These are phyloP conservation scores for Colletotrichum aenigma DNA, from an alignment of 2,329 filamentous ascomycete genomes.

Conservation along the genomic window DNA sequence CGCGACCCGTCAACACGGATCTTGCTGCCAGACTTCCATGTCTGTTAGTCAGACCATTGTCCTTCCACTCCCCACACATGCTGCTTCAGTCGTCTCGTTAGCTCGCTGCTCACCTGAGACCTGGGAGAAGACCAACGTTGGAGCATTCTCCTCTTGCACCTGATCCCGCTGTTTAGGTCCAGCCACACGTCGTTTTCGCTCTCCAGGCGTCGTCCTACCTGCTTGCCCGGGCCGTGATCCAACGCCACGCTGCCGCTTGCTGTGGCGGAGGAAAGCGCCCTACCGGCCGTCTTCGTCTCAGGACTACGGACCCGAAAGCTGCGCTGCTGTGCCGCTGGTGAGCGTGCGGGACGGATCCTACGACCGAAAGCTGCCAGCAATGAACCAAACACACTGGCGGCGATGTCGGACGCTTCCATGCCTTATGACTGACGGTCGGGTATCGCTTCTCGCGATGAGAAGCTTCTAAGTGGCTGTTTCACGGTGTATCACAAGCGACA, in stretches of 20 bases:
- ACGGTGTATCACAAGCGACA: background rate
- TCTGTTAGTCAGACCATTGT: background rate
- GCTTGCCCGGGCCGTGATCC: constrained; percentile 5
- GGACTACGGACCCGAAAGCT: background rate
- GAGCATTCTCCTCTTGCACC: background rate
- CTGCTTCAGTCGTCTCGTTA: background rate
- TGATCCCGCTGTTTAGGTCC: background rate
- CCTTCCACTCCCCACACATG: background rate
- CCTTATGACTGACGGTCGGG: background rate
- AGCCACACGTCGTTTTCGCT: background rate
- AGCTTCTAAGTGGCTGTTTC: background rate
- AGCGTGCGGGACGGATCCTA: background rate
- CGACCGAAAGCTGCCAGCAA: background rate
- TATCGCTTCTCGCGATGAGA: background rate
- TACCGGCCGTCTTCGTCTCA: background rate
- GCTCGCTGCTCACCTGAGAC: background rate
- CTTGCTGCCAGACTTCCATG: background rate
- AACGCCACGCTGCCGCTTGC: background rate
- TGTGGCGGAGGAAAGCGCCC: background rate
- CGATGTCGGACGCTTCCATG: background rate
- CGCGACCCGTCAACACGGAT: constrained; percentile 10
- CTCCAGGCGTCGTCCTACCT: background rate
- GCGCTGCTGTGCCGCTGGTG: background rate
- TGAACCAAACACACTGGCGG: background rate
- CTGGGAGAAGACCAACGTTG: background rate